phyloP scores from a whole-genome alignment of 2,329 filamentous ascomycete species.

The Coniochaeta pulveracea region DNA sequence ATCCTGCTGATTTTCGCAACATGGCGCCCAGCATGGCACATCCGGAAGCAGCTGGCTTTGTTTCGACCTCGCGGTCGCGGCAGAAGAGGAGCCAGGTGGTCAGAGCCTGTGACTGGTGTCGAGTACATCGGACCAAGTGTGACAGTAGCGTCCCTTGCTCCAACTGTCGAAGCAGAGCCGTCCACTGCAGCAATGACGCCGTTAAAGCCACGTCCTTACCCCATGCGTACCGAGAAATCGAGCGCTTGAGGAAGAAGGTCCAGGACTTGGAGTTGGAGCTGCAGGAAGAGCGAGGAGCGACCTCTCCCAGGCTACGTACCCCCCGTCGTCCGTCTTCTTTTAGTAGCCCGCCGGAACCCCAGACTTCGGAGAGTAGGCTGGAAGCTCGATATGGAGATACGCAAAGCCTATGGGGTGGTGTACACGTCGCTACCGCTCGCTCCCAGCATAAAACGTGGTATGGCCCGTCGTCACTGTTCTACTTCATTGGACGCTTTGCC shows the following conservation, averaged over 20 bases:
- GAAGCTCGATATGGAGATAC: not conserved
- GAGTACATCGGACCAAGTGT: slow-evolving; percentile 12
- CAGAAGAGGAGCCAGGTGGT: slow-evolving; percentile 11
- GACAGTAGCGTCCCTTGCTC: slow-evolving; percentile 9
- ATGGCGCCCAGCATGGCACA: not conserved
- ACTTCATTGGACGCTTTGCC: slow-evolving; percentile 30
- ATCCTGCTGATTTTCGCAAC: too few relatives aligned
- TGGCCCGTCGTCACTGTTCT: slow-evolving; percentile 30
- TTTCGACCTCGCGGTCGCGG: not conserved
- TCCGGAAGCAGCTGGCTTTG: not conserved
- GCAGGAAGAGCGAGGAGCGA: not conserved
- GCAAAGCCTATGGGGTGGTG: slow-evolving; percentile 9
- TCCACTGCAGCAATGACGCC: slow-evolving; percentile 9
- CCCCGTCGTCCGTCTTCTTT: slow-evolving; percentile 1
- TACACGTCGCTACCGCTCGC: slow-evolving; percentile 22
- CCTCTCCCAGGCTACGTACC: not conserved
- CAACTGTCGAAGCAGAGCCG: slow-evolving; percentile 10
- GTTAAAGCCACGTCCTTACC: slow-evolving; percentile 6
- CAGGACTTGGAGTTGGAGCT: slow-evolving; percentile 19
- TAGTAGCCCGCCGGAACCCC: slow-evolving; percentile 1
- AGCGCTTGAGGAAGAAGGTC: slow-evolving; percentile 19
- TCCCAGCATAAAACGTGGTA: slow-evolving; percentile 26
- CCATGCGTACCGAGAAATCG: slow-evolving; percentile 18
- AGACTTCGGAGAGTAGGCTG: not conserved
- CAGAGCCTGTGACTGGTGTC: slow-evolving; percentile 12